A percentile compares a stretch with the other conserved stretches of the same genome.
Conservation (phyloP, 2,329 filamentous ascomycete genomes). For the Fusarium caatingaense region DNA sequence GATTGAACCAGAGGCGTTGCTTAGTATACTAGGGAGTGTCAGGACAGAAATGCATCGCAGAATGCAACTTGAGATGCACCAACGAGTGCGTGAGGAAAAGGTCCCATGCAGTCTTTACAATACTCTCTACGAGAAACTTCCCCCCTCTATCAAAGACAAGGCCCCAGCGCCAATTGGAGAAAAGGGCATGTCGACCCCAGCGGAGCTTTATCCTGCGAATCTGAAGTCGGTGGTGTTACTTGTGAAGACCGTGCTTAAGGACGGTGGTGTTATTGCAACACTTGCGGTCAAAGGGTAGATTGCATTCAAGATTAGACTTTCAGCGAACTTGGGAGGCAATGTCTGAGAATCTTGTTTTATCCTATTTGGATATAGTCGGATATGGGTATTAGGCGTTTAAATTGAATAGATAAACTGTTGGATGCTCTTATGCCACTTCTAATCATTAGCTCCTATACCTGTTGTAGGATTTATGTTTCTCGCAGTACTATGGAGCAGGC, state of each 20-base stretch:
- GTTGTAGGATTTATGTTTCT: too few relatives aligned
- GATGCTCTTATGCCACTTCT: too few relatives aligned
- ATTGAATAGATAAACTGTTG: too few relatives aligned
- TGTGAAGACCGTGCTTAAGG: neutral
- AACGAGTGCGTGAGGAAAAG: neutral
- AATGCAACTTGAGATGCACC: slow-evolving; percentile 1
- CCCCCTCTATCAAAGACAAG: neutral
- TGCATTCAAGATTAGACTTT: neutral
- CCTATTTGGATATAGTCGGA: too few relatives aligned
- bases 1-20: neutral
- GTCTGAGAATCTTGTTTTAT: neutral
- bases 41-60: neutral
- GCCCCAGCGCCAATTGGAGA: neutral
- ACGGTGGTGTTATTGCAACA: neutral
- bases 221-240: neutral
- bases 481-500: too few relatives aligned
- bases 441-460: too few relatives aligned
- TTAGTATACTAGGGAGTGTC: neutral
- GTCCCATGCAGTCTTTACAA: neutral
- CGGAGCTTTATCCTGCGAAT: neutral
- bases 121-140: neutral
- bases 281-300: neutral
- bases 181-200: neutral
- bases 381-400: too few relatives aligned
- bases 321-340: neutral